Base-by-base conservation (phyloP, 192 early-diverging fungal species). In the Radiomyces spectabilis region DNA sequence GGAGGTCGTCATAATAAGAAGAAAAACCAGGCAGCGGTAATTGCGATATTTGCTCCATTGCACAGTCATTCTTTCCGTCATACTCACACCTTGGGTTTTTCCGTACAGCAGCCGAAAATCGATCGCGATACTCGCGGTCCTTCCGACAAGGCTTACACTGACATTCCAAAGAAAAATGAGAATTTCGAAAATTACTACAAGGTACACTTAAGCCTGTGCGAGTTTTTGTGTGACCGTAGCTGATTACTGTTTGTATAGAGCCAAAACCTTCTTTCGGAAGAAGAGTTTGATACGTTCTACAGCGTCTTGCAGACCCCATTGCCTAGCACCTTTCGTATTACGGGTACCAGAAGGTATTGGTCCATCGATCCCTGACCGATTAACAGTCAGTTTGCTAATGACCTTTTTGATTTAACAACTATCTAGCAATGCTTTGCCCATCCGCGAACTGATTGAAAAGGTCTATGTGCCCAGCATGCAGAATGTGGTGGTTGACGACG, bases 301-400 rank as follows among this genome's bases (percentile, higher is more conserved):
- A 78, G 82, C 41, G 50, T 69, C 0, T 76, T 96, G 65, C 75
- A 77, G 64, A 81, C 72, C 29, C 72, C 73, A 15, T 79, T 99
- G 40, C 97, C 97, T 6, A 88, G 88, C 25, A 87, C 87, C 44
- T 99, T 95, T 67, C 81, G 97, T 38, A 89, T 99, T 63, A 93
- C 94, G 0, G 97, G 95, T 9, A 91, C 84, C 44, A 78, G 88
- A 55, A 76, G 72, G 85, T 88, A 59, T n/a, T n/a, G n/a, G n/a
- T n/a, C n/a, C n/a, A n/a, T n/a, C n/a, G n/a, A n/a, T n/a, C n/a
- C n/a, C n/a, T n/a, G n/a, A n/a, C n/a, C n/a, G n/a, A n/a, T n/a
- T n/a, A n/a, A n/a, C n/a, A n/a, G n/a, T n/a, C n/a, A n/a, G n/a
- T n/a, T n/a, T n/a, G n/a, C n/a, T n/a, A n/a, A n/a, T n/a, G n/a